Conservation (phyloP, 1,284 basidiomycete species). For the Malassezia equina region DNA sequence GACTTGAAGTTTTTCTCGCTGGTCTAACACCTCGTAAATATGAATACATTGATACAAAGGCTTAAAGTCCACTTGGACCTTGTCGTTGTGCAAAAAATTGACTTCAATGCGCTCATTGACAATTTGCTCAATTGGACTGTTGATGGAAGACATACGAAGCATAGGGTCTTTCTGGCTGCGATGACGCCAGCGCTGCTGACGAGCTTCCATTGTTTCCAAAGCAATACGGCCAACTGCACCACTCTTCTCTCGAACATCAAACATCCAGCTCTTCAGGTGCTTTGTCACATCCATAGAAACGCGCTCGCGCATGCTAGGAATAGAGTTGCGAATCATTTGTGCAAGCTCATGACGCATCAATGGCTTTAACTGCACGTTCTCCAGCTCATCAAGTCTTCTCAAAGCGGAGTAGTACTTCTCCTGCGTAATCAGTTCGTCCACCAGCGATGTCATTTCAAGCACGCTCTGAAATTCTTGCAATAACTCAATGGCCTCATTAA, state of each 20-base stretch:
- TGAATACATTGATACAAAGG: constrained; percentile 95
- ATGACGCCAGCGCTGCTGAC: constrained; percentile 70
- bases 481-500: constrained; percentile 91
- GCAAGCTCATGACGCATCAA: constrained; percentile 79
- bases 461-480: constrained; percentile 83
- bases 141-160: constrained; percentile 65
- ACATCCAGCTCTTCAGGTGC: constrained; percentile 91
- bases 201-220: constrained; percentile 75
- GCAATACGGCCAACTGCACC: constrained; percentile 77
- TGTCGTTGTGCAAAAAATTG: constrained; percentile 81
- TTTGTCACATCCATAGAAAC: constrained; percentile 88
- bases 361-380: constrained; percentile 76
- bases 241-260: constrained; percentile 83
- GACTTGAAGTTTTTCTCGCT: constrained; percentile 73
- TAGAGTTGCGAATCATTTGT: constrained; percentile 75
- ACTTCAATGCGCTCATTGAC: constrained; percentile 89
- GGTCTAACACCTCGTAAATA: constrained; percentile 84
- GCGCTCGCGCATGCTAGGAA: constrained; percentile 76
- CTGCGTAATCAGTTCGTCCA: constrained; percentile 80
- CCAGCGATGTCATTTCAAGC: constrained; percentile 84
- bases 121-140: constrained; percentile 84
- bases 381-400: constrained; percentile 54
- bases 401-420: constrained; percentile 90
- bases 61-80: constrained; percentile 79
- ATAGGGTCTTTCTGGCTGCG: constrained; percentile 38